Evolutionary conservation across 257 asterid genomes (phyloP).

Genomic region (Solanum stenotomum): DNA sequence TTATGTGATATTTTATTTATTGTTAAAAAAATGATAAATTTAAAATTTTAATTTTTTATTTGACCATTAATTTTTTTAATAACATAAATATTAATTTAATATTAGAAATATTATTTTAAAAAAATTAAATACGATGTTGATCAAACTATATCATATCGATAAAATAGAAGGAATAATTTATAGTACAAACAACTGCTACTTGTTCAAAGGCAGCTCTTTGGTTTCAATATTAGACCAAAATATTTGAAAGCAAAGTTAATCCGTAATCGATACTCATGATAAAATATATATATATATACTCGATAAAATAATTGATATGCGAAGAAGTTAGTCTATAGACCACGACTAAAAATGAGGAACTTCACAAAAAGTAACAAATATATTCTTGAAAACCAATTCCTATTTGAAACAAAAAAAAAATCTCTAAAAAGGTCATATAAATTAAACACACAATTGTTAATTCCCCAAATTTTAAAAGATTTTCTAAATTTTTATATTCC

Average conservation of each 20-base stretch:
- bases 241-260: background rate
- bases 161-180: background rate
- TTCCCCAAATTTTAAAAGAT: background rate
- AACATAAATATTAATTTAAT: background rate
- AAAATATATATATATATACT: background rate
- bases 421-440: background rate
- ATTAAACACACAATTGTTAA: background rate
- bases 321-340: background rate
- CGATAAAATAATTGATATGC: background rate
- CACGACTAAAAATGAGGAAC: too few species aligned
- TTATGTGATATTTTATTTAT: too few species aligned
- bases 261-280: background rate
- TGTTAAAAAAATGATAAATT: too few species aligned
- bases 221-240: background rate
- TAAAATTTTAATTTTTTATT: background rate
- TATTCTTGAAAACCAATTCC: background rate
- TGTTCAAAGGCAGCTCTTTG: background rate
- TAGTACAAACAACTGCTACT: background rate
- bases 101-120: accelerated
- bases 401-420: too few species aligned
- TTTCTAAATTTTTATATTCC: background rate
- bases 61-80: background rate
- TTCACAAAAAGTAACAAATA: background rate
- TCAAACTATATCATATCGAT: too few species aligned
- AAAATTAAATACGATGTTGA: background rate